Evolutionary conservation across 352 stramenopile species (phyloP), one percentile per base, ranked within the genome.

Genomic region (Aphanomyces cochlioides): DNA sequence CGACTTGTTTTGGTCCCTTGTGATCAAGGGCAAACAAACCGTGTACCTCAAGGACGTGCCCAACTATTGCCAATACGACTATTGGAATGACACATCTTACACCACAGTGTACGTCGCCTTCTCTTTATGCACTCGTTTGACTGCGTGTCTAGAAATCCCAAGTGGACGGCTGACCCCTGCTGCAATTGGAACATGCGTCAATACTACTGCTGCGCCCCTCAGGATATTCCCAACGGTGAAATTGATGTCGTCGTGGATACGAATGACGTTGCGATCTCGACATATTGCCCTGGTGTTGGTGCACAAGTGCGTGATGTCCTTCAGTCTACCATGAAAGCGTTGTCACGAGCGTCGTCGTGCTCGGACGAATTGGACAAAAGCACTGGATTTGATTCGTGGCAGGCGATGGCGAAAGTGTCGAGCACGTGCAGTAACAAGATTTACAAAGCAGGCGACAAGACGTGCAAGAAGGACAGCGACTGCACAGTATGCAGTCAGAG

Each of bases 381-480:
- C 59, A 67, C 40, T 17, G 37, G 19, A n/a, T 40, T 28, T 39
- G 41, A 40, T 17, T 67, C 59, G 39, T 67, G 59, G 59, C 15
- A 47, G 19, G 56, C 59, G 7, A 47, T 67, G 37, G 37, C 39
- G 2, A 56, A 17, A 6, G 40, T 67, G 15, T 38, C 19, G 17
- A 8, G 39, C 5, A 54, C 40, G 41, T 67, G 59, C 41, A n/a
- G 19, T n/a, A 10, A 17, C 5, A 39, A 10, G 39, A 67, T 67
- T 39, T 21, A 67, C 37, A 54, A 48, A n/a, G 40, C 40, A 4
- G 2, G 39, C 13, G 38, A 19, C 15, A n/a, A 19, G 15, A 21
- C 38, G 5, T 67, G 59, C 19, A 28, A 56, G 8, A 54, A 47
- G 41, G 59, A 67, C 59, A 47, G 38, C 59, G 59, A 67, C 19